Evolutionary conservation across 73 alveolate genomes (phyloP).

Genomic region (Durusdinium trenchii): DNA sequence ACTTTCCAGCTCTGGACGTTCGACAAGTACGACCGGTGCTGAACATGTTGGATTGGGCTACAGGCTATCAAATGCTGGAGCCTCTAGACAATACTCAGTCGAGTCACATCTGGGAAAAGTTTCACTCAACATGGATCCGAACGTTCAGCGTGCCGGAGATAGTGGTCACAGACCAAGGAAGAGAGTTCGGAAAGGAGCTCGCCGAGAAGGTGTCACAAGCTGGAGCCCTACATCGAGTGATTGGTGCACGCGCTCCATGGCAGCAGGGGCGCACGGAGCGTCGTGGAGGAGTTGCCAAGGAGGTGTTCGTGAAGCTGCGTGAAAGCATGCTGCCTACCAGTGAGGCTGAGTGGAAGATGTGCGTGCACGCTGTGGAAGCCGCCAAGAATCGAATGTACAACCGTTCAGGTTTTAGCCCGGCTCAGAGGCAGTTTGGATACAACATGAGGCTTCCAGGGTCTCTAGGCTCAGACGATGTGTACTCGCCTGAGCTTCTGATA

Average conservation of each 20-base stretch:
- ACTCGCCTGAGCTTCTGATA: neutral
- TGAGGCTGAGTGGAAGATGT: neutral
- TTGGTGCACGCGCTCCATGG: neutral
- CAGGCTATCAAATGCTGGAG: too few relatives aligned
- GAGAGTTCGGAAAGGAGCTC: too few relatives aligned
- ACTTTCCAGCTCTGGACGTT: too few relatives aligned
- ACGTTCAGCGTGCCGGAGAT: neutral
- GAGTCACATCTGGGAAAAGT: too few relatives aligned
- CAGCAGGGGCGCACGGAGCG: too few relatives aligned
- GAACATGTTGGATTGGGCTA: too few relatives aligned
- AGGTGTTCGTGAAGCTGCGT: neutral
- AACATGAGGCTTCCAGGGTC: neutral
- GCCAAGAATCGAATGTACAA: conserved; percentile 26
- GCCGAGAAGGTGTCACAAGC: neutral
- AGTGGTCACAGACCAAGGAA: neutral
- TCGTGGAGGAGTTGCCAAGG: neutral
- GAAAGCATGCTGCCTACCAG: neutral
- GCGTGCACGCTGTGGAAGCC: neutral
- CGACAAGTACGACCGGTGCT: too few relatives aligned
- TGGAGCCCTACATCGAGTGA: neutral
- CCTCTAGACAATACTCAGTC: too few relatives aligned
- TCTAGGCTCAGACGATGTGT: neutral
- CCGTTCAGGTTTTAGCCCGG: neutral
- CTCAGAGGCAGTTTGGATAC: neutral
- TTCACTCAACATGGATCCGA: neutral